Base-by-base conservation (phyloP, 257 asterid genomes). In the Fraxinus pennsylvanica region DNA sequence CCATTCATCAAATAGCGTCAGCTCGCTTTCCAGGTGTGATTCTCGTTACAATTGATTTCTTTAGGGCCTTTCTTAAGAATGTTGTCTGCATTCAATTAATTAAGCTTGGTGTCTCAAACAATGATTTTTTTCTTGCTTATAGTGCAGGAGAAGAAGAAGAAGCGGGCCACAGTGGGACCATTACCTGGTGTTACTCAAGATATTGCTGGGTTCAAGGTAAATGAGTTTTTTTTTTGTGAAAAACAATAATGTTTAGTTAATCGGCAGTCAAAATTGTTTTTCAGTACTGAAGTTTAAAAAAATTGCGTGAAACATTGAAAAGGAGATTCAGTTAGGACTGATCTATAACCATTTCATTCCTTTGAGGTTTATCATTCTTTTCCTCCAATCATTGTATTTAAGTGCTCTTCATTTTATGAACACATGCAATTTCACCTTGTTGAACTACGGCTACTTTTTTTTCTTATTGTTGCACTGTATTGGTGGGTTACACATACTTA, bases 141-240 rank as follows among this genome's bases (percentile, higher is more conserved):
- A 94, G 99, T 79, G 90, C 99, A 94, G 96, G 91, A 78, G 86
- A 94, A 87, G 87, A 91, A 77, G 74, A 91, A 77, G 74, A 94
- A 91, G 86, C 89, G 92, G 81, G 94, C 98, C 76, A 89, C 93
- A 17, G 98, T 94, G 73, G 99, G 97, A 32, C 97, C 98, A 71
- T 86, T 94, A 77, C 99, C 99, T 71, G 99, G 99, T 81, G 98
- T 94, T 81, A 92, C 98, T 78, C 98, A 92, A 85, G 99, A 94
- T 89, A 94, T 94, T 91, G 96, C 96, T 74, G 99, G 99, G 85
- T 92, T 80, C 81, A 91, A 94, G 96, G 99, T 92, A 43, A 43
- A 43, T 10, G 17, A 1, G 13, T 10, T 41, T 41, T 10, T 15
- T 33, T 33, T 33, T 33, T 33, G 4, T 33, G 36, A 68, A 27